Evolutionary conservation across 176 grass and related monocot genomes (phyloP).

Genomic region (Triticum urartu): DNA sequence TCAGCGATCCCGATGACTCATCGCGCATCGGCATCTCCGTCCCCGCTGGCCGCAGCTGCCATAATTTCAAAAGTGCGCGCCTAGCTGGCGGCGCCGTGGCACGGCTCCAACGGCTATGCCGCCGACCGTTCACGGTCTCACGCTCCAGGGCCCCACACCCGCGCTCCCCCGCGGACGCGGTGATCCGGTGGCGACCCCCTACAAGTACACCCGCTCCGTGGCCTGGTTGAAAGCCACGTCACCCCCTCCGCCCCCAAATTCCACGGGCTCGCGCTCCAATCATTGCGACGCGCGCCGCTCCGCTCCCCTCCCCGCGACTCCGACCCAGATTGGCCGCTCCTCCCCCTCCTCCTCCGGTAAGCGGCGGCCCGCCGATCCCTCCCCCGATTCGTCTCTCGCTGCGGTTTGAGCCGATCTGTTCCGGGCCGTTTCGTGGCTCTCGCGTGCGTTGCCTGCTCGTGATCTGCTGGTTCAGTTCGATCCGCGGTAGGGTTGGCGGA

Average conservation of each 20-base stretch:
- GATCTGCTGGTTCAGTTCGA: neutral
- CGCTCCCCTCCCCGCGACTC: neutral
- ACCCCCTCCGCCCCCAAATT: neutral
- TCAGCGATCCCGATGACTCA: neutral
- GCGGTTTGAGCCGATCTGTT: neutral
- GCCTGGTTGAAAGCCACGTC: neutral
- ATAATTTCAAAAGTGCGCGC: neutral
- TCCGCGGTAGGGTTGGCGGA: neutral
- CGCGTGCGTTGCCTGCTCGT: neutral
- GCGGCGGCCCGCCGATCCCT: neutral
- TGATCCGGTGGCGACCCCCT: neutral
- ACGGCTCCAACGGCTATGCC: constrained; percentile 2
- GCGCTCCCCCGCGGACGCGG: neutral
- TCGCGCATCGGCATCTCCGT: neutral
- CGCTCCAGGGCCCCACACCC: neutral
- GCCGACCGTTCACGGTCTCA: neutral
- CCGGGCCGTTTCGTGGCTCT: neutral
- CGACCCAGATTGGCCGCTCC: neutral
- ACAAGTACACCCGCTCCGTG: neutral
- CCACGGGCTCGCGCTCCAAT: neutral
- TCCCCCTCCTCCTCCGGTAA: neutral
- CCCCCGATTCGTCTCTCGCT: neutral
- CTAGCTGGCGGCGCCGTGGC: neutral
- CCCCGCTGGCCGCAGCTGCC: neutral
- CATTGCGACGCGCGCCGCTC: neutral